Percentiles rank a stretch among this genome's conserved stretches.
These are phyloP conservation scores for Aureobasidium sp. DNA, from an alignment of 2,329 filamentous ascomycete genomes.

Conservation along the genomic window DNA sequence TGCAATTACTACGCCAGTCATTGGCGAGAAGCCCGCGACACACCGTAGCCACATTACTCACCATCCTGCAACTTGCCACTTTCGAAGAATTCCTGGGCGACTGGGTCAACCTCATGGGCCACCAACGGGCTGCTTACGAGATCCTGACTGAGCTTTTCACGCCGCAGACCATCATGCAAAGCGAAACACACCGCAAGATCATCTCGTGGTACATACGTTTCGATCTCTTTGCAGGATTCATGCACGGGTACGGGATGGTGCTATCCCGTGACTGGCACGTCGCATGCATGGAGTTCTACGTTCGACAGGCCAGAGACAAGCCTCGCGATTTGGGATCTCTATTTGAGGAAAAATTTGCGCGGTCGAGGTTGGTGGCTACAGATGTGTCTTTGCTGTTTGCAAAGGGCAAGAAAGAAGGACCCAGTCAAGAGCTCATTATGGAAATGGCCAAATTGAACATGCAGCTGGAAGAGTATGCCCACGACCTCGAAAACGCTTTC, in stretches of 20 bases:
- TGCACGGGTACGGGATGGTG: constrained; percentile 69
- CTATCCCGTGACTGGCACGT: constrained; percentile 74
- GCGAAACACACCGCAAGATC: constrained; percentile 63
- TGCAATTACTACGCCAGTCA: constrained; percentile 65
- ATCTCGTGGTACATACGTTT: constrained; percentile 88
- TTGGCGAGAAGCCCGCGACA: constrained; percentile 65
- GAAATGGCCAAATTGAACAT: constrained; percentile 45
- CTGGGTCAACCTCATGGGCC: constrained; percentile 87
- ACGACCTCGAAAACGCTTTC: constrained; percentile 55
- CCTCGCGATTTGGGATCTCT: constrained; percentile 59
- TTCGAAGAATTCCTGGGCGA: constrained; percentile 97
- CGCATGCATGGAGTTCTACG: constrained; percentile 56
- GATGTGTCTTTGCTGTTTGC: constrained; percentile 76
- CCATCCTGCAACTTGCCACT: constrained; percentile 83
- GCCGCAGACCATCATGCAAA: constrained; percentile 65
- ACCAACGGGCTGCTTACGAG: constrained; percentile 81
- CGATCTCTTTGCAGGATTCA: constrained; percentile 74
- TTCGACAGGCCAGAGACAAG: constrained; percentile 50
- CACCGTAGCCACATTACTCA: constrained; percentile 68
- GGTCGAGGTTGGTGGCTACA: constrained; percentile 64
- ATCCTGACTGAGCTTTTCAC: constrained; percentile 73
- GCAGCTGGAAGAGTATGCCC: constrained; percentile 47
- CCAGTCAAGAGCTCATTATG: constrained; percentile 42
- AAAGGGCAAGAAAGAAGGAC: constrained; percentile 51
- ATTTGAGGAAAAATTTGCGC: constrained; percentile 55